Evolutionary conservation across 345 rosid species (phyloP), one percentile per base, ranked within the genome.

Genomic region (Citrus trifoliata): DNA sequence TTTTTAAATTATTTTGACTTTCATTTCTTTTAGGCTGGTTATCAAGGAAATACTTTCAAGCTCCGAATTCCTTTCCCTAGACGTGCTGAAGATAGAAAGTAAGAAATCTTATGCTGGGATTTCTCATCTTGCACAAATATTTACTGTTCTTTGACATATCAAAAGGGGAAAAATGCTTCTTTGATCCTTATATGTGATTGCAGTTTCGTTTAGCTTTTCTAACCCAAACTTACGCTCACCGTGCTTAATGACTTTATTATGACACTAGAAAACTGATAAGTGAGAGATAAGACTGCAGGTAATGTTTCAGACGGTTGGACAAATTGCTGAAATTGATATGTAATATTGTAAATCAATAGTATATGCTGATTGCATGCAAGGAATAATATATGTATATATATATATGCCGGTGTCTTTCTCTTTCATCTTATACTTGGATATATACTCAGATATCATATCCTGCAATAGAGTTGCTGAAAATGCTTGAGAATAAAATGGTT

Each of bases 31-130:
- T 85, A 95, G 98, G 97, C 95, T 83, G 87, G 82, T 76, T 82
- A 86, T 82, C 88, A 86, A 84, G 92, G 97, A 58, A 89, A 84
- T 38, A 84, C 90, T 53, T 87, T 89, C 90, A 89, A 95, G 86
- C 91, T 95, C 76, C 87, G 98, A 56, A 85, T 93, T 82, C 98
- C 98, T 24, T 93, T 93, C 82, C 90, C 94, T 48, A 88, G 97
- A 81, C 92, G 85, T 16, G 97, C 96, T 24, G 89, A 87, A 79
- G 91, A 91, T 71, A 89, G 97, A 83, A 94, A 93, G 98, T 94
- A 79, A 89, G 93, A 73, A 16, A 2, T 76, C 79, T 42, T 38
- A 8, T 37, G 56, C 67, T 19, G 4, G 9, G 24, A 59, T 40
- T 48, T 71, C 53, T 30, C 30, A 37, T 71, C 64, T 38, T 10